Conservation (phyloP, 2,329 filamentous ascomycete genomes). For the Periconia sp. region DNA sequence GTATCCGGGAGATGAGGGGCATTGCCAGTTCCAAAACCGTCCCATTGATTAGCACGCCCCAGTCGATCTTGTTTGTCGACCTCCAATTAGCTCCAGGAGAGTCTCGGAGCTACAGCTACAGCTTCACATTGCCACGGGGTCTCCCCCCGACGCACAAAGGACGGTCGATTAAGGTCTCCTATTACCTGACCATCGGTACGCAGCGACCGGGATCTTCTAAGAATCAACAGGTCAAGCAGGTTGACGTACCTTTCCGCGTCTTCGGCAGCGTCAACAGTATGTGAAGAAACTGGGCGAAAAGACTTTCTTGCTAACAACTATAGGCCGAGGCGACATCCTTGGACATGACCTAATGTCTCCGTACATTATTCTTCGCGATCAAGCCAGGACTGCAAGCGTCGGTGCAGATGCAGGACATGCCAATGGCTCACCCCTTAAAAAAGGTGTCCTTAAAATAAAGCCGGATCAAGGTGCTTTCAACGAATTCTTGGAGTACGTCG, state of each 20-base stretch:
- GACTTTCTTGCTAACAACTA: no score
- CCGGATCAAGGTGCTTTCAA: constrained; percentile 52
- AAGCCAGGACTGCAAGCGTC: constrained; percentile 64
- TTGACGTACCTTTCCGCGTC: constrained; percentile 91
- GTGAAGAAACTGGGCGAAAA: no score
- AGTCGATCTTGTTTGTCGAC: constrained; percentile 95
- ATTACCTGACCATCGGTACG: constrained; percentile 89
- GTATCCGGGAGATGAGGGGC: constrained; percentile 93
- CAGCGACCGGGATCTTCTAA: constrained; percentile 80
- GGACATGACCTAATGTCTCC: constrained; percentile 95
- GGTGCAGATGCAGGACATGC: constrained; percentile 14
- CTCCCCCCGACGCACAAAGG: constrained; percentile 91
- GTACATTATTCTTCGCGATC: constrained; percentile 85
- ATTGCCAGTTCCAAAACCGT: constrained; percentile 85
- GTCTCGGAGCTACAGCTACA: constrained; percentile 84
- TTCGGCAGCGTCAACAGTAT: constrained; percentile 85
- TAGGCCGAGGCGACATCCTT: constrained; percentile 79
- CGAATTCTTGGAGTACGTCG: constrained; percentile 52
- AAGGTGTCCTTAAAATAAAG: constrained; percentile 19
- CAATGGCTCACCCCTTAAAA: constrained; percentile 25
- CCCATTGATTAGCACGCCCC: constrained; percentile 90
- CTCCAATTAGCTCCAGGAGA: constrained; percentile 86
- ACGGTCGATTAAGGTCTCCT: constrained; percentile 91
- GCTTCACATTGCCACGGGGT: constrained; percentile 83
- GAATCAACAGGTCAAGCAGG: constrained; percentile 81